Percentiles rank a stretch among this genome's conserved stretches.
These are phyloP conservation scores for Hirsutella rhossiliensis DNA, from an alignment of 2,329 filamentous ascomycete genomes.

Conservation along the genomic window DNA sequence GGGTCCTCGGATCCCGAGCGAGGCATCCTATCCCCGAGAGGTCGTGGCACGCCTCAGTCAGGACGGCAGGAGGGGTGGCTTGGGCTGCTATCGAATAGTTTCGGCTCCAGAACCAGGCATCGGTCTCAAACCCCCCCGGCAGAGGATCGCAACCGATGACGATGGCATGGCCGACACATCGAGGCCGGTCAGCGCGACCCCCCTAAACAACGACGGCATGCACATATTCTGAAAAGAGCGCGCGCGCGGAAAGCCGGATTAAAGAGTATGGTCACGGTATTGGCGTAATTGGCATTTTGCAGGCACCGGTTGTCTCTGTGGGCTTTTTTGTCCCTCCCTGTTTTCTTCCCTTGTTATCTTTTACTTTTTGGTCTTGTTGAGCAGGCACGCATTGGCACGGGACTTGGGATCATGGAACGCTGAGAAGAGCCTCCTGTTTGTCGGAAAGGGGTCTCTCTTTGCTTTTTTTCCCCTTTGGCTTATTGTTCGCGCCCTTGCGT, in stretches of 20 bases:
- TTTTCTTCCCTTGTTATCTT: neutral
- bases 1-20: conserved; percentile 30
- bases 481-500: neutral
- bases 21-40: conserved; percentile 17
- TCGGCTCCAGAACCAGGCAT: conserved; percentile 6
- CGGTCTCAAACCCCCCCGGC: conserved; percentile 11
- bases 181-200: neutral
- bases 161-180: neutral
- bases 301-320: neutral
- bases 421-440: neutral
- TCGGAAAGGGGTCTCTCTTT: neutral
- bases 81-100: conserved; percentile 20
- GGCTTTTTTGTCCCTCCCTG: neutral
- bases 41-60: conserved; percentile 8
- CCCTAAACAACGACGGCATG: neutral
- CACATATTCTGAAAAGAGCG: neutral
- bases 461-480: neutral
- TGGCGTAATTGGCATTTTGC: conserved; percentile 2
- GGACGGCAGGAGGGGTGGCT: conserved; percentile 24
- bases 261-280: conserved; percentile 1
- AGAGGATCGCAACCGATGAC: conserved; percentile 11
- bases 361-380: neutral
- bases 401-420: neutral
- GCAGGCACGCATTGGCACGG: conserved; percentile 1
- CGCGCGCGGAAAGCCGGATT: neutral